phyloP scores from a whole-genome alignment of 371 early-diverging fungal species.

The Apophysomyces sp. region DNA sequence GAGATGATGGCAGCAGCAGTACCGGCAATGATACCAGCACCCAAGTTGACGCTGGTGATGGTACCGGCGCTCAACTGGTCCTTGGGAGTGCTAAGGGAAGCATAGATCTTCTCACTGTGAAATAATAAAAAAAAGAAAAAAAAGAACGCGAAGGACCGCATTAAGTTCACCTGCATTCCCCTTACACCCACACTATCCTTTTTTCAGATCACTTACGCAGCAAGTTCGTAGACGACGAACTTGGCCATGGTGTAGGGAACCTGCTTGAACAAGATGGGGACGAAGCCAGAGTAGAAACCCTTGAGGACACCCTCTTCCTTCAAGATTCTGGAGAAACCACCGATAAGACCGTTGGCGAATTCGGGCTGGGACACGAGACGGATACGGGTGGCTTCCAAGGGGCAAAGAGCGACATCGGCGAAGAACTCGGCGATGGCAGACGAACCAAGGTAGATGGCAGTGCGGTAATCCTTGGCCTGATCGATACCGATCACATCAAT shows the following conservation, averaged over 20 bases:
- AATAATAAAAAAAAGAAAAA: background rate
- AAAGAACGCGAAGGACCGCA: background rate
- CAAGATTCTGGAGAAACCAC: constrained; percentile 54
- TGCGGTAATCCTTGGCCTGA: constrained; percentile 73
- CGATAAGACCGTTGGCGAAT: constrained; percentile 56
- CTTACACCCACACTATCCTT: constrained; percentile 53
- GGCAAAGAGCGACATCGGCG: constrained; percentile 84
- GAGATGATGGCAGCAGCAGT: constrained; percentile 91
- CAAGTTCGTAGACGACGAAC: constrained; percentile 88
- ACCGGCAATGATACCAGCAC: constrained; percentile 91
- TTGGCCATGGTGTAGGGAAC: constrained; percentile 97
- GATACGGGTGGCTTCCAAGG: constrained; percentile 72
- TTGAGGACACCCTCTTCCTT: constrained; percentile 65
- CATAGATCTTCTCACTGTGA: constrained; percentile 39
- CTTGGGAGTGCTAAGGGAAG: constrained; percentile 34
- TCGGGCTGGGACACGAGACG: constrained; percentile 54
- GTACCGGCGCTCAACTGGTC: constrained; percentile 30
- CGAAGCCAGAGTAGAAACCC: constrained; percentile 75
- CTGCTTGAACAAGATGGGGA: constrained; percentile 83
- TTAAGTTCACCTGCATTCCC: background rate
- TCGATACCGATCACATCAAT: constrained; percentile 69
- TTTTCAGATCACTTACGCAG: constrained; percentile 71
- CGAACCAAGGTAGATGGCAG: constrained; percentile 71
- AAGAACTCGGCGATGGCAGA: constrained; percentile 88
- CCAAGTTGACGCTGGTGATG: constrained; percentile 73